These are phyloP conservation scores for Trichoderma pleuroti DNA, from an alignment of 2,329 filamentous ascomycete genomes.

Conservation along the genomic window DNA sequence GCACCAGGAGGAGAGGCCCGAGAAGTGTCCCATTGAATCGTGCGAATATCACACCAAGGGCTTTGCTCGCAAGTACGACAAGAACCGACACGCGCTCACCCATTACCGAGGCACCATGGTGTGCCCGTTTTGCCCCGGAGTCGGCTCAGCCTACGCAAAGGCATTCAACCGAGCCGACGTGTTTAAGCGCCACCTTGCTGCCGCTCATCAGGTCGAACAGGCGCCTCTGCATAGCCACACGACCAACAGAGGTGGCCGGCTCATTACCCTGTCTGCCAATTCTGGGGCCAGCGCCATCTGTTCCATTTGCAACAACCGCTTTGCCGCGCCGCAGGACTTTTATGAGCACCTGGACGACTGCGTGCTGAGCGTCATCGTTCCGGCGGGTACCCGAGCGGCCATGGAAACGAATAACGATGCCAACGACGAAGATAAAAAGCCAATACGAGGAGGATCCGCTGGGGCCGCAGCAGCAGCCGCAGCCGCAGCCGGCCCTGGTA, in stretches of 20 bases:
- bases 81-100: constrained; percentile 91
- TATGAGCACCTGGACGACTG: constrained; percentile 87
- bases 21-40: constrained; percentile 90
- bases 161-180: constrained; percentile 95
- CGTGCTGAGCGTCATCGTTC: constrained; percentile 57
- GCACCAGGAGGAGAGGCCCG: constrained; percentile 86
- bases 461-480: background rate
- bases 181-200: constrained; percentile 92
- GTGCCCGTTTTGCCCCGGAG: constrained; percentile 90
- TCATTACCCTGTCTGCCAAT: constrained; percentile 17
- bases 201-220: constrained; percentile 91
- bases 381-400: constrained; percentile 26
- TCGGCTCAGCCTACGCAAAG: constrained; percentile 84
- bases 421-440: constrained; percentile 18
- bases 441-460: background rate
- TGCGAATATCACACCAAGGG: constrained; percentile 95
- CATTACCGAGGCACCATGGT: constrained; percentile 99
- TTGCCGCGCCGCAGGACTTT: constrained; percentile 87
- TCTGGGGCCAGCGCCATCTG: constrained; percentile 68
- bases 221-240: constrained; percentile 82
- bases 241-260: constrained; percentile 19
- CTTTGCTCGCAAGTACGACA: constrained; percentile 96
- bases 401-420: constrained; percentile 18
- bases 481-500: background rate
- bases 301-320: constrained; percentile 79